phyloP scores from a whole-genome alignment of 129 eudicot species.

The Cynara cardunculus region DNA sequence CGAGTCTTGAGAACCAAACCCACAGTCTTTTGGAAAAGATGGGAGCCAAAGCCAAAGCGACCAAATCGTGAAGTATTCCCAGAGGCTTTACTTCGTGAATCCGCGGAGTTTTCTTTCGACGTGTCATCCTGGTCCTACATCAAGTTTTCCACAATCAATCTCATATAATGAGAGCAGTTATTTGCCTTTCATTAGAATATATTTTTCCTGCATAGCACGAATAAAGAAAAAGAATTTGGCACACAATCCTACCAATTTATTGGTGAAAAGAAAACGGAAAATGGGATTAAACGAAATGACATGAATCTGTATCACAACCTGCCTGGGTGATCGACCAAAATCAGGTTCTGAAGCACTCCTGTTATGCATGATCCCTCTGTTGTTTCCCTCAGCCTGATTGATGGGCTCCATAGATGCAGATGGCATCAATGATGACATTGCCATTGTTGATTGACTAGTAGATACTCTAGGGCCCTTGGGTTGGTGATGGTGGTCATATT shows the following conservation, averaged over 20 bases:
- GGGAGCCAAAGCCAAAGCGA: conserved; percentile 83
- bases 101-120: conserved; percentile 57
- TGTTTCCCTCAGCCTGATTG: conserved; percentile 51
- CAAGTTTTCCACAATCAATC: conserved; percentile 12
- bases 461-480: conserved; percentile 56
- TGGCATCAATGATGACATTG: conserved; percentile 77
- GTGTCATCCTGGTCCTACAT: conserved; percentile 51
- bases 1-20: conserved; percentile 77
- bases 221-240: too few species aligned
- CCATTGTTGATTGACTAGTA: conserved; percentile 83
- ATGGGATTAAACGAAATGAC: neutral
- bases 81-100: conserved; percentile 48
- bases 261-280: neutral
- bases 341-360: conserved; percentile 94
- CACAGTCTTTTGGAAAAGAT: conserved; percentile 70
- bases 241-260: too few species aligned
- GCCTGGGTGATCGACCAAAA: conserved; percentile 73
- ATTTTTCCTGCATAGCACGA: neutral
- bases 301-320: conserved; percentile 44
- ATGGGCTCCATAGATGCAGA: conserved; percentile 86
- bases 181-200: neutral
- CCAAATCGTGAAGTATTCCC: conserved; percentile 56
- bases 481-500: conserved; percentile 39
- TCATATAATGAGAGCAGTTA: conserved; percentile 1
- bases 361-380: conserved; percentile 56